Percentiles rank a stretch among this genome's conserved stretches.
Conservation (phyloP, 148 eudicot genomes). For the Fagopyrum tataricum region DNA sequence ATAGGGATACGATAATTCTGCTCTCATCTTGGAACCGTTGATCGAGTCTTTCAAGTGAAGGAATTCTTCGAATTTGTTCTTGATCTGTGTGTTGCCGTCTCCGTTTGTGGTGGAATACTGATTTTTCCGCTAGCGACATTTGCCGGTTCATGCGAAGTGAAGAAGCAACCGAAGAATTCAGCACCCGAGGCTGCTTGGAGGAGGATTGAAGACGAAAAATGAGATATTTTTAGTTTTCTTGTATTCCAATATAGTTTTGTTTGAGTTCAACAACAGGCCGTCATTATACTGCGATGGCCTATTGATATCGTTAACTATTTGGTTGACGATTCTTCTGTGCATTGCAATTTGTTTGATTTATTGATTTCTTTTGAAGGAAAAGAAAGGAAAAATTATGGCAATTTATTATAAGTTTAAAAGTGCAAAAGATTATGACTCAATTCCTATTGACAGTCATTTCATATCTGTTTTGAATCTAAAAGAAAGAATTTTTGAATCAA, state of each 20-base stretch:
- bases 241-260: conserved; percentile 6
- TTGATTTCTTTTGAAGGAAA: conserved; percentile 19
- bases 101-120: not conserved
- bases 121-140: not conserved
- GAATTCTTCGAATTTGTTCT: not conserved
- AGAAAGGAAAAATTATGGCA: conserved; percentile 48
- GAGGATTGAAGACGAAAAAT: conserved; percentile 4
- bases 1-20: not conserved
- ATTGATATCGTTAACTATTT: conserved; percentile 13
- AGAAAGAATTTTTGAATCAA: conserved; percentile 74
- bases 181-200: conserved; percentile 7
- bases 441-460: conserved; percentile 71
- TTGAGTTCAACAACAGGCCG: conserved; percentile 14
- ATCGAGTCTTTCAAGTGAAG: not conserved
- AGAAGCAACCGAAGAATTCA: not conserved
- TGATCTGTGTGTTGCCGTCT: conserved; percentile 1
- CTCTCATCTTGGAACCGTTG: not conserved
- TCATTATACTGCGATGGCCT: conserved; percentile 23
- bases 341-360: conserved; percentile 18
- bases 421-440: conserved; percentile 87
- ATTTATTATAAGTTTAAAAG: conserved; percentile 93
- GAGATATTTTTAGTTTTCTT: not conserved
- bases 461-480: conserved; percentile 69
- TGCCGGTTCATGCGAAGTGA: not conserved
- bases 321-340: conserved; percentile 15